phyloP scores from a whole-genome alignment of 805 yeast genomes.

The Candida glaebosa region DNA sequence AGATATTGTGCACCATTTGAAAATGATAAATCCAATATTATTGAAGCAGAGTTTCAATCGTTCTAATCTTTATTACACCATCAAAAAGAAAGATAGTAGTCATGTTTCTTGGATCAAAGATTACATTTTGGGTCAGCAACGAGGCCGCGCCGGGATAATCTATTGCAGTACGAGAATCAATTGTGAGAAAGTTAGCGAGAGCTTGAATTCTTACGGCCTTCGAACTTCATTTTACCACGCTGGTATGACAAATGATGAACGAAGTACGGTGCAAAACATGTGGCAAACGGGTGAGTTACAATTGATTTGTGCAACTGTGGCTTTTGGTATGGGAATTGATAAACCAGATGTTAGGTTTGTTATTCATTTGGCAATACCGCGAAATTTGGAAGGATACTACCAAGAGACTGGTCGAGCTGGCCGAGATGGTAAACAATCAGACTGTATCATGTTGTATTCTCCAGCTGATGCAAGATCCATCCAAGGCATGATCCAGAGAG shows the following conservation, averaged over 20 bases:
- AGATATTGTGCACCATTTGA: constrained; percentile 80
- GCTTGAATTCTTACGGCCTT: constrained; percentile 59
- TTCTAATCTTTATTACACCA: constrained; percentile 77
- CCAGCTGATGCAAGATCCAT: constrained; percentile 76
- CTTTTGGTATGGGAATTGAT: constrained; percentile 99
- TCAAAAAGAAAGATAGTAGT: constrained; percentile 59
- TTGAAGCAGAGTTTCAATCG: constrained; percentile 91
- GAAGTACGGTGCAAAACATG: constrained; percentile 63
- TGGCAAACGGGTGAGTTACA: constrained; percentile 78
- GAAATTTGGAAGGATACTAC: constrained; percentile 92
- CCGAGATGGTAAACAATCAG: constrained; percentile 82
- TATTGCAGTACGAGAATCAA: constrained; percentile 89
- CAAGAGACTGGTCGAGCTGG: constrained; percentile 99
- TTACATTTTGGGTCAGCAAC: constrained; percentile 49
- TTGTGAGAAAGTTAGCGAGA: constrained; percentile 77
- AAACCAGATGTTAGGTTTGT: constrained; percentile 94
- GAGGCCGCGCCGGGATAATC: constrained; percentile 74
- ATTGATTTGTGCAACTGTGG: constrained; percentile 94
- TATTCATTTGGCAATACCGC: constrained; percentile 80
- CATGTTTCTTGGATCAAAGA: constrained; percentile 56
- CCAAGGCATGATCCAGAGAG: constrained; percentile 74
- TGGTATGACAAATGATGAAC: constrained; percentile 80
- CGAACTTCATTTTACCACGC: constrained; percentile 83
- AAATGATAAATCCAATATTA: constrained; percentile 56
- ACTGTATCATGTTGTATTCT: constrained; percentile 78